Base-by-base conservation (phyloP, 2,329 filamentous ascomycete genomes). In the Meredithiella fracta region DNA sequence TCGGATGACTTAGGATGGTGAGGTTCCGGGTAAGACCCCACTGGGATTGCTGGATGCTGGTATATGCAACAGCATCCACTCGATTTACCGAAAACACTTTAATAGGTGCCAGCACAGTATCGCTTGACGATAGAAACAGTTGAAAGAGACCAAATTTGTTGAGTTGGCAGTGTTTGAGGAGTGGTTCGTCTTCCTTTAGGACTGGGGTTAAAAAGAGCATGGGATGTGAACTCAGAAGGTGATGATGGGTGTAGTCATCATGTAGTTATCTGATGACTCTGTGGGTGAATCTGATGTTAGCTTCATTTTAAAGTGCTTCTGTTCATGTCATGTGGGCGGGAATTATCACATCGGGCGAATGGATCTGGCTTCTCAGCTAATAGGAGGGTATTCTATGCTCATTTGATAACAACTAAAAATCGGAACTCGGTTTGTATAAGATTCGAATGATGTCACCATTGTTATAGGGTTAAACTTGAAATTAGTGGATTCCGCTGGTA, bases 31-130 rank as follows among this genome's bases (percentile, higher is more conserved):
- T 14, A 42, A 56, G 29, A 31, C 38, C 34, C 49, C 47, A 11
- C 26, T 23, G 44, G n/a, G 17, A 40, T 9, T n/a, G 15, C n/a
- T n/a, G n/a, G n/a, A n/a, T n/a, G n/a, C n/a, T n/a, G n/a, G n/a
- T n/a, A 40, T 50, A 50, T 53, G 51, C 51, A 57, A 17, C 29
- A 37, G 55, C 40, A 44, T 29, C 55, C 51, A 49, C 25, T 34
- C 31, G 47, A 37, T 22, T 54, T 54, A n/a, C 37, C 52, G 52
- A 54, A n/a, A n/a, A 25, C 4, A n/a, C n/a, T n/a, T n/a, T n/a
- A 31, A 34, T 20, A 51, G n/a, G 17, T 17, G 29, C 49, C 49
- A 51, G 22, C 26, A 9, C 23, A 51, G 23, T n/a, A n/a, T 34
- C n/a, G 17, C 7, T 6, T 4, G 20, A 34, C 11, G 5, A 34